Evolutionary conservation across 2,329 filamentous ascomycete genomes (phyloP).

Genomic region (Aspergillus fumigatus): DNA sequence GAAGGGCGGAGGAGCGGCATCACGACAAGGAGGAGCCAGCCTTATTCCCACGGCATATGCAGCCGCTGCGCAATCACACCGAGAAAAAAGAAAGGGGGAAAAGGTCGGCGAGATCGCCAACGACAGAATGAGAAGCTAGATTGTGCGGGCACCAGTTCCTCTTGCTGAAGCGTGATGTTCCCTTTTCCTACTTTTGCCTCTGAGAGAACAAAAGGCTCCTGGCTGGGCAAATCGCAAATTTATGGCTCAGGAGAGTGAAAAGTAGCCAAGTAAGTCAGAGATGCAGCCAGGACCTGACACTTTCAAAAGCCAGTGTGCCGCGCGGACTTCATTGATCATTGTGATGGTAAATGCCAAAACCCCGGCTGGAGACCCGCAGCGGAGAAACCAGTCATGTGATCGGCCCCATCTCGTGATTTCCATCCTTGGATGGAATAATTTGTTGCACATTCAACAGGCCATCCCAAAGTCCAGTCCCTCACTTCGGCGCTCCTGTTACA

Average conservation of each 20-base stretch:
- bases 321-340: background rate
- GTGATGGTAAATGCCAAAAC: background rate
- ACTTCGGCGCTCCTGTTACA: conserved; percentile 6
- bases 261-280: background rate
- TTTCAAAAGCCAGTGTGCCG: background rate
- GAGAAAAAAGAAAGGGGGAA: conserved; percentile 1
- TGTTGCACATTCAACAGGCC: background rate
- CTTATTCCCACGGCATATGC: conserved; percentile 36
- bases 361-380: background rate
- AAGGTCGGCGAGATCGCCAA: background rate
- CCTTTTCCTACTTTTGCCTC: background rate
- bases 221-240: background rate
- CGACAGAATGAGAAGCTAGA: background rate
- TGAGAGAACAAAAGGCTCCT: background rate
- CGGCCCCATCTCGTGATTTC: background rate
- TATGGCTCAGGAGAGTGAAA: background rate
- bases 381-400: background rate
- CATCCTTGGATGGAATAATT: background rate
- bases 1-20: conserved; percentile 35
- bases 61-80: conserved; percentile 25
- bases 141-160: background rate
- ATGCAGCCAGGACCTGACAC: background rate
- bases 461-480: conserved; percentile 1
- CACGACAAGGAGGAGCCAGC: conserved; percentile 38
- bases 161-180: background rate